Percentiles rank a stretch among this genome's conserved stretches.
Evolutionary conservation across 2,329 filamentous ascomycete species (phyloP).

Genomic region (Sclerotinia nivalis): DNA sequence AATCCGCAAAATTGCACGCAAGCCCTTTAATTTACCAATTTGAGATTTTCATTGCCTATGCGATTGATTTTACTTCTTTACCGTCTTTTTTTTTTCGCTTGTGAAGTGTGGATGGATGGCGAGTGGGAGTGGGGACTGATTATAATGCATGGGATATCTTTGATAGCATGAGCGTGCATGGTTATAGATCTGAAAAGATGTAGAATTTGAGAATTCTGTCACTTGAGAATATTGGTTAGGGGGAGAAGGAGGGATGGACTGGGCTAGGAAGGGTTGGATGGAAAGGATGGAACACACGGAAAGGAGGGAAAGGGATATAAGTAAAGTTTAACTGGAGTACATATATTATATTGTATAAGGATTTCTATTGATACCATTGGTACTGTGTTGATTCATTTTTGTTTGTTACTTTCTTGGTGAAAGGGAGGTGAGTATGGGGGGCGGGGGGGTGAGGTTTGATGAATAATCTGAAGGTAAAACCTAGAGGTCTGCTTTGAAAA

Average conservation of each 20-base stretch:
- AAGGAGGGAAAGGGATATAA: not conserved
- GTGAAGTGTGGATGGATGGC: not conserved
- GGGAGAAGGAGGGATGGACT: not conserved
- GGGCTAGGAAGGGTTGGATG: not conserved
- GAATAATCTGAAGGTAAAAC: no score
- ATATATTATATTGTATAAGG: constrained; percentile 1
- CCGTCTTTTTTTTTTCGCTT: not conserved
- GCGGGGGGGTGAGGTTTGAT: no score
- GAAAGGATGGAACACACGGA: not conserved
- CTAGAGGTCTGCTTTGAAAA: no score
- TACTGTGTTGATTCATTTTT: not conserved
- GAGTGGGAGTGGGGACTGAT: not conserved
- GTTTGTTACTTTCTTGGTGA: not conserved
- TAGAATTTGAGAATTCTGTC: constrained; percentile 4
- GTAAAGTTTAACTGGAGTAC: not conserved
- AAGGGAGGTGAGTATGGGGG: not conserved
- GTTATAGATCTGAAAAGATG: constrained; percentile 4
- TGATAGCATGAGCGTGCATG: constrained; percentile 9
- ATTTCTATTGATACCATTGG: not conserved
- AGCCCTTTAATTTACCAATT: not conserved
- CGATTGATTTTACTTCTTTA: not conserved
- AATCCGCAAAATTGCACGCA: constrained; percentile 9
- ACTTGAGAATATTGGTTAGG: not conserved
- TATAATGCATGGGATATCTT: not conserved
- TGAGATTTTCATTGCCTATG: not conserved